These are phyloP conservation scores for Amanita brunnescens DNA, from an alignment of 768 basidiomycete species.

Conservation along the genomic window DNA sequence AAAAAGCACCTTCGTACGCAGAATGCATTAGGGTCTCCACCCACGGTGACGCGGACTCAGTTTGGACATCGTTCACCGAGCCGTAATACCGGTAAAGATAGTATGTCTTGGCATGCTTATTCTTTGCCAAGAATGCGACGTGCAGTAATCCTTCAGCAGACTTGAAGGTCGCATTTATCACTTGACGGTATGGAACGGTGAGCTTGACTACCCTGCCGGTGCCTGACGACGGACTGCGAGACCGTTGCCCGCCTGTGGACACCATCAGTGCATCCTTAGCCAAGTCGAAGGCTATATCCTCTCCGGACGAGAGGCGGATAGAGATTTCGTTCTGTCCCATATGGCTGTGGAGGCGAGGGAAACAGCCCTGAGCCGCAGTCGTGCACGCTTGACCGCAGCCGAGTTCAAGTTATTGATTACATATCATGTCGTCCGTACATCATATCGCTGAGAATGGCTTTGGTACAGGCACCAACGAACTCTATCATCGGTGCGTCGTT, in stretches of 20 bases:
- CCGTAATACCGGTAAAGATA: slow-evolving; percentile 38
- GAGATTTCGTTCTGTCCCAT: slow-evolving; percentile 9
- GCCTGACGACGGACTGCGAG: background rate
- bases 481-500: slow-evolving; percentile 59
- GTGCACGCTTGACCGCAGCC: background rate
- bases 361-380: background rate
- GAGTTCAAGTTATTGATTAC: background rate
- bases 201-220: background rate
- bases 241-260: slow-evolving; percentile 10
- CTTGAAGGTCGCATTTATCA: slow-evolving; percentile 43
- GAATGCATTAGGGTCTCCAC: slow-evolving; percentile 40
- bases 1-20: slow-evolving; percentile 52
- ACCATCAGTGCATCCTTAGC: slow-evolving; percentile 11
- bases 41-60: slow-evolving; percentile 38
- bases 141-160: slow-evolving; percentile 27
- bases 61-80: slow-evolving; percentile 25
- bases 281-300: slow-evolving; percentile 10
- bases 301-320: slow-evolving; percentile 9
- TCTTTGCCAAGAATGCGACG: slow-evolving; percentile 43
- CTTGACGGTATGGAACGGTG: slow-evolving; percentile 30
- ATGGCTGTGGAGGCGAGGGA: background rate
- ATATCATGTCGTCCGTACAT: slow-evolving; percentile 41
- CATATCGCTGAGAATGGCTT: slow-evolving; percentile 66
- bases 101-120: slow-evolving; percentile 29
- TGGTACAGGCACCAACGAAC: slow-evolving; percentile 70